A percentile compares a stretch with the other conserved stretches of the same genome.
These are phyloP conservation scores for Pholiota microspora DNA, from an alignment of 768 basidiomycete species.

Conservation along the genomic window DNA sequence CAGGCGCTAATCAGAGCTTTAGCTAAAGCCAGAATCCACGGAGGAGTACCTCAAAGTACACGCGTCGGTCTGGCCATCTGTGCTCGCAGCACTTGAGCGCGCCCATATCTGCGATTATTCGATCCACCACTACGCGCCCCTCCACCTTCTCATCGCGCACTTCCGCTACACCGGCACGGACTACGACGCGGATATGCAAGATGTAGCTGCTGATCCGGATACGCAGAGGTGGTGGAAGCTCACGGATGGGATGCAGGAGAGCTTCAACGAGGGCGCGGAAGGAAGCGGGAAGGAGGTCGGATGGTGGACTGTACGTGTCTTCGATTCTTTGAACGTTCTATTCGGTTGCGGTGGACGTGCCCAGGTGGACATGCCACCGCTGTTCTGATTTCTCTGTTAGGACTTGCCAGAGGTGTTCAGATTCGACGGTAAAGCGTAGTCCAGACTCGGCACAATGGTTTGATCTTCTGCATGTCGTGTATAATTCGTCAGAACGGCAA, in stretches of 20 bases:
- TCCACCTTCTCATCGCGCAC: conserved; percentile 70
- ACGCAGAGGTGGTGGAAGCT: conserved; percentile 79
- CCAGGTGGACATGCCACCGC: neutral
- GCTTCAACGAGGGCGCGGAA: conserved; percentile 63
- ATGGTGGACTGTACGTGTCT: conserved; percentile 61
- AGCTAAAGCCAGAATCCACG: conserved; percentile 54
- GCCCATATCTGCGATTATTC: conserved; percentile 75
- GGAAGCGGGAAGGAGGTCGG: conserved; percentile 68
- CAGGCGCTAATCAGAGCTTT: neutral
- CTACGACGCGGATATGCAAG: conserved; percentile 65
- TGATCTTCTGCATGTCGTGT: neutral
- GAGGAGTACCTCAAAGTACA: conserved; percentile 61
- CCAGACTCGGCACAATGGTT: neutral
- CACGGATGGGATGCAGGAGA: conserved; percentile 78
- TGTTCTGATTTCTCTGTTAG: conserved; percentile 21
- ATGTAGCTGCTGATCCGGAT: conserved; percentile 59
- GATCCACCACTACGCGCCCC: conserved; percentile 64
- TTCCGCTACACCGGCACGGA: conserved; percentile 74
- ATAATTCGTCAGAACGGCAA: too few species aligned
- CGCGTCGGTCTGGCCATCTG: conserved; percentile 63
- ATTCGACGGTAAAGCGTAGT: conserved; percentile 45
- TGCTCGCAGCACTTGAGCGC: conserved; percentile 58
- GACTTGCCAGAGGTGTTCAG: conserved; percentile 68
- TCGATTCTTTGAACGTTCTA: neutral
- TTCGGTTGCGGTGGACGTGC: neutral